These are phyloP conservation scores for Puccinia polysora DNA, from an alignment of 1,284 basidiomycete genomes.

Conservation along the genomic window DNA sequence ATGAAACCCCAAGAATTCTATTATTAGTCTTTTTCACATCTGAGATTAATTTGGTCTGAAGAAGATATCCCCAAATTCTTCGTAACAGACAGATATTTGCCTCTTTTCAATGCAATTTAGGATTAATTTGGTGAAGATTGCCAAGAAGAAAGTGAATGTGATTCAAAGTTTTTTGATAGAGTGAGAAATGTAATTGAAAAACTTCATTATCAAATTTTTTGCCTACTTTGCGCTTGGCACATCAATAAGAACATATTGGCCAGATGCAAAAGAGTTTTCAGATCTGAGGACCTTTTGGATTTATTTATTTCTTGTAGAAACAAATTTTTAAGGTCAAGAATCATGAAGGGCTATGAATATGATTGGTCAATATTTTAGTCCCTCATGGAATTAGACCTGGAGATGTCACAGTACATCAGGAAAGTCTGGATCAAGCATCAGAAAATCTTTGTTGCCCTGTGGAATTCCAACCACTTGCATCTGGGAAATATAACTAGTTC, in stretches of 20 bases:
- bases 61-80: too few relatives aligned
- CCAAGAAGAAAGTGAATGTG: too few relatives aligned
- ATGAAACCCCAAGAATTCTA: too few relatives aligned
- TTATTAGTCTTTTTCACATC: too few relatives aligned
- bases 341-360: neutral
- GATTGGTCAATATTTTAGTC: neutral
- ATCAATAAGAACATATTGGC: neutral
- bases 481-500: neutral
- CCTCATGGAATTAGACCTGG: neutral
- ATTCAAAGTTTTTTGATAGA: too few relatives aligned
- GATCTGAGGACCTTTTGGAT: neutral
- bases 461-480: neutral
- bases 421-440: neutral
- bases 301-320: neutral
- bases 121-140: too few relatives aligned
- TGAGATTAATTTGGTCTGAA: too few relatives aligned
- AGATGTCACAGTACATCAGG: neutral
- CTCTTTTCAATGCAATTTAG: too few relatives aligned
- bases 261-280: neutral
- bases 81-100: too few relatives aligned
- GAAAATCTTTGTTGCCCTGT: neutral
- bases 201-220: too few relatives aligned
- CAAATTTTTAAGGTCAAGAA: neutral
- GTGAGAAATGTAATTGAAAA: too few relatives aligned
- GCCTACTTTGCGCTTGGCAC: neutral